These are phyloP conservation scores for Cyberlindnera euphorbiiphila DNA, from an alignment of 805 yeast species.

Conservation along the genomic window DNA sequence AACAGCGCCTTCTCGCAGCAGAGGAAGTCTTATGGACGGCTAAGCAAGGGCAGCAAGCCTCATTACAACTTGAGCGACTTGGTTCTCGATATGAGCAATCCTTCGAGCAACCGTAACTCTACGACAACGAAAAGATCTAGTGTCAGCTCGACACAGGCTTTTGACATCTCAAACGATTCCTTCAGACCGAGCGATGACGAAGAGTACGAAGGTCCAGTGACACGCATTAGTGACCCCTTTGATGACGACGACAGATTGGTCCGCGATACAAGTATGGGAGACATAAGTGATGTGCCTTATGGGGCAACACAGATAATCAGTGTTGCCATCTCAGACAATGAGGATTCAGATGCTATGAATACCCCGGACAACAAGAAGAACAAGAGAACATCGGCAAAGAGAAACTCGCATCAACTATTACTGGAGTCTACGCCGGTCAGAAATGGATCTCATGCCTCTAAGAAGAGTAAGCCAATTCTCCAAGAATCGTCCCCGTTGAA, in stretches of 20 bases:
- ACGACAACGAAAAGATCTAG: slow-evolving; percentile 5
- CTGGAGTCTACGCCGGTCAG: slow-evolving; percentile 11
- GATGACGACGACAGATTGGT: slow-evolving; percentile 7
- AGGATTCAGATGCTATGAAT: slow-evolving; percentile 20
- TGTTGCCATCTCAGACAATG: slow-evolving; percentile 27
- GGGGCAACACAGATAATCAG: slow-evolving; percentile 19
- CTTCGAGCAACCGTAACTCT: slow-evolving; percentile 5
- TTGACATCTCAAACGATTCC: slow-evolving; percentile 27
- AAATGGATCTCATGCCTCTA: slow-evolving; percentile 5
- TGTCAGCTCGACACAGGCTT: slow-evolving; percentile 9
- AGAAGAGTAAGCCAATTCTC: slow-evolving; percentile 15
- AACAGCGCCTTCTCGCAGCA: slow-evolving; percentile 8
- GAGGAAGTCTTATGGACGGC: slow-evolving; percentile 23
- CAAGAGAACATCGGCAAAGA: slow-evolving; percentile 2
- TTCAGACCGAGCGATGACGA: slow-evolving; percentile 25
- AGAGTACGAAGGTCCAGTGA: slow-evolving; percentile 11
- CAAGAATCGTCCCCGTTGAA: slow-evolving; percentile 20
- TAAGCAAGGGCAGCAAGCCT: slow-evolving; percentile 23
- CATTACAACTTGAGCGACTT: slow-evolving; percentile 25
- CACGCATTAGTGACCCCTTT: not conserved
- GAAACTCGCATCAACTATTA: slow-evolving; percentile 10
- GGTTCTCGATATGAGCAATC: slow-evolving; percentile 17
- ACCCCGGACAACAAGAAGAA: slow-evolving; percentile 16
- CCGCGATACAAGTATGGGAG: slow-evolving; percentile 9
- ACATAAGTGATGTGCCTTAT: slow-evolving; percentile 22